Evolutionary conservation across 2,329 filamentous ascomycete genomes (phyloP), one percentile per base, ranked within the genome.

Genomic region (Aspergillus sp.): DNA sequence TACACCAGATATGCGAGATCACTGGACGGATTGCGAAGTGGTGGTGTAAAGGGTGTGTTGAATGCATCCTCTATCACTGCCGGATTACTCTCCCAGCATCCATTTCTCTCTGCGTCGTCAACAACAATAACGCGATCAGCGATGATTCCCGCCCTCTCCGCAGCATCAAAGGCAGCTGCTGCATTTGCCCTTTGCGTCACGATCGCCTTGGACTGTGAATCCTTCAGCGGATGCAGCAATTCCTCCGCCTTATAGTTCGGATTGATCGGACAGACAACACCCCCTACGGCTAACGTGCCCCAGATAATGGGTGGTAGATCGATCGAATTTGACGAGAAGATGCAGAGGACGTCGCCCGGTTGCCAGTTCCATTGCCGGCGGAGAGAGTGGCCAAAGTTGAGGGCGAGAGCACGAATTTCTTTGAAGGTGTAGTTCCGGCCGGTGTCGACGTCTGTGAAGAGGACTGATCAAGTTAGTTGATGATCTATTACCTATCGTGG

Each of bases 181-280:
- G n/a, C n/a, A n/a, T n/a, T n/a, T n/a, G n/a, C n/a, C n/a, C n/a
- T n/a, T n/a, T n/a, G n/a, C n/a, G n/a, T n/a, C n/a, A n/a, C 46
- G 5, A 53, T 33, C n/a, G 47, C 51, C 13, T 43, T 39, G 5
- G 49, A 39, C 19, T 38, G 31, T 2, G 45, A 42, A 31, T 48
- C 47, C 8, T 38, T 44, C 10, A 51, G 26, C 7, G 44, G 45
- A 43, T 46, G 47, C 4, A 41, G 13, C 7, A 63, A 49, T 37
- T 62, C 57, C 7, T 48, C 39, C 10, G 47, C 48, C 27, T 47
- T 47, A 33, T 56, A 59, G 3, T 47, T 52, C 27, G 58, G 51
- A 33, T 61, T 61, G 27, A 59, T 46, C 0, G 59, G 58, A 34
- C 52, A 58, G 6, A 56, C 54, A 2, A 60, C 51, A 4, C 58